These are phyloP conservation scores for Botrytis aclada DNA, from an alignment of 2,329 filamentous ascomycete species.

Conservation along the genomic window DNA sequence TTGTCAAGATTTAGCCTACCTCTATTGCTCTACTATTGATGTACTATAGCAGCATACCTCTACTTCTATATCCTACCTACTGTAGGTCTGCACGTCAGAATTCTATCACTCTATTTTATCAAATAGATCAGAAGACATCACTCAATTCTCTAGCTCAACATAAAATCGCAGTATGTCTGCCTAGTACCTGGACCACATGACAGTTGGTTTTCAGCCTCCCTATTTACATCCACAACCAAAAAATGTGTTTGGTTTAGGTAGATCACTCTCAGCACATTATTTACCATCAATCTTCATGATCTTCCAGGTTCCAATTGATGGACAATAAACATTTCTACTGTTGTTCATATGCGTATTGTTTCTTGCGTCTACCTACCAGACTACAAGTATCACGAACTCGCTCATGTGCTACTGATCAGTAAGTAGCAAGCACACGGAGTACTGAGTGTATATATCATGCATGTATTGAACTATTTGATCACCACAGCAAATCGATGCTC, in stretches of 20 bases:
- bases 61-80: not conserved
- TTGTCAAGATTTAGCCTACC: not conserved
- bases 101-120: not conserved
- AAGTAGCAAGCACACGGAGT: not conserved
- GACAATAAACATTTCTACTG: too few species aligned
- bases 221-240: not conserved
- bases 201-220: not conserved
- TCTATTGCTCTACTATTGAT: not conserved
- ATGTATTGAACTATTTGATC: not conserved
- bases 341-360: not conserved
- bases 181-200: not conserved
- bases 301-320: not conserved
- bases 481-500: not conserved
- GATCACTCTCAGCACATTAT: not conserved
- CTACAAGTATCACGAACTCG: too few species aligned
- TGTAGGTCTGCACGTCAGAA: not conserved
- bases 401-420: too few species aligned
- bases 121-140: not conserved
- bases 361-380: not conserved
- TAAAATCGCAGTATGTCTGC: not conserved
- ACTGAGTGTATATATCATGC: not conserved
- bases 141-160: not conserved
- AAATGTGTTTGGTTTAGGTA: not conserved
- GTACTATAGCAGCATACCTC: not conserved
- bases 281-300: too few species aligned